Evolutionary conservation across 2,329 filamentous ascomycete species (phyloP), one percentile per base, ranked within the genome.

Genomic region (Nemania sp.): DNA sequence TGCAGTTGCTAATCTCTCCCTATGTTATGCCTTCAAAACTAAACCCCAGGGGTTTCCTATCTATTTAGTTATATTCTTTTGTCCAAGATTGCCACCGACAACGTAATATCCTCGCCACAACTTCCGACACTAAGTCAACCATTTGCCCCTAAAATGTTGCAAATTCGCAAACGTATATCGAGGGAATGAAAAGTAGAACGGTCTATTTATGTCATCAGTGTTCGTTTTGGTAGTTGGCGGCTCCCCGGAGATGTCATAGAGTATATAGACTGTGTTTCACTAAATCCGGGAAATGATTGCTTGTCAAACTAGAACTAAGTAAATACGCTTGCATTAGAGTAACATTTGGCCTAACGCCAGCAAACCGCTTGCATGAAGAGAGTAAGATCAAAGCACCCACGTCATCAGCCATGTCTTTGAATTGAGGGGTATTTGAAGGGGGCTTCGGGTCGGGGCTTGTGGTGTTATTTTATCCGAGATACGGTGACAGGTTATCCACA

Each of bases 351-450:
- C 20, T 15, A 56, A 8, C 53, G 11, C 7, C 13, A 56, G 13
- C 26, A 41, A 24, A 6, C 32, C 20, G 2, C 15, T 13, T 56
- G 20, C 41, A 10, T 11, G 0, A 20, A n/a, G 32, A 24, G 20
- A 27, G 24, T 20, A 11, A 27, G 11, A 51, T 18, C 11, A 27
- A 26, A 4, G 47, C 24, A 27, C 15, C 27, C 10, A 27, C 20
- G 27, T 20, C 8, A 18, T 38, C 45, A 6, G 26, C 22, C 51
- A n/a, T 22, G 15, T 51, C 43, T 51, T 51, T 26, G 47, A 27
- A 51, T 26, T 26, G 47, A 51, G 47, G 47, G 47, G 47, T 51
- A 51, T 51, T 51, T 18, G 24, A 51, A 51, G 24, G 22, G n/a
- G 22, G 47, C 27, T 24, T 18, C 20, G 43, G 43, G 8, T 43